A percentile compares a stretch with the other conserved stretches of the same genome.
These are phyloP conservation scores for Cryphonectria naterciae DNA, from an alignment of 2,329 filamentous ascomycete species.

Conservation along the genomic window DNA sequence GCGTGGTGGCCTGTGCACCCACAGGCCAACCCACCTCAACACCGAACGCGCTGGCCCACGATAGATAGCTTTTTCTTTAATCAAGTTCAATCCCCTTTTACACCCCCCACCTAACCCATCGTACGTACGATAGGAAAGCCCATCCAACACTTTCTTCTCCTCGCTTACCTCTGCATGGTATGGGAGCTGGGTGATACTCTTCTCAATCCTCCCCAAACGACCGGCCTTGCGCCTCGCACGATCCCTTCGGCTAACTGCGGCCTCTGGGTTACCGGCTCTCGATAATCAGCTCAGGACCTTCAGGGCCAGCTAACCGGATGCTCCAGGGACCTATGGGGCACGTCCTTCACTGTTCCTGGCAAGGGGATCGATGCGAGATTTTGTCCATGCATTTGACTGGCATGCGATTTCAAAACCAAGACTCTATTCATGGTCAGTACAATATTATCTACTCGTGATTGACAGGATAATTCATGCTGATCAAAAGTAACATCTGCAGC, in stretches of 20 bases:
- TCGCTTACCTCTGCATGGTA: neutral
- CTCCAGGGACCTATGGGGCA: neutral
- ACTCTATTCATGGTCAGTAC: constrained; percentile 6
- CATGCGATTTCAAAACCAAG: neutral
- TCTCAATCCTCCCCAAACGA: neutral
- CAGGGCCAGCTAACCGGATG: neutral
- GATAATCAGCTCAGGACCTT: neutral
- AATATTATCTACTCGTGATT: neutral
- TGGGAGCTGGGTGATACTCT: neutral
- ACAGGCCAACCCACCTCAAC: too few species aligned
- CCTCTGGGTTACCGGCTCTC: neutral
- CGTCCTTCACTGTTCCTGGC: neutral
- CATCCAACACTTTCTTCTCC: too few species aligned
- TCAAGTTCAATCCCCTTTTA: too few species aligned
- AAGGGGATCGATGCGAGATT: neutral
- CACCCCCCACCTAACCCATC: too few species aligned
- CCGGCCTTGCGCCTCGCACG: neutral
- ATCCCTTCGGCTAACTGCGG: neutral
- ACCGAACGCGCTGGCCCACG: too few species aligned
- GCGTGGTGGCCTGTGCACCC: too few species aligned
- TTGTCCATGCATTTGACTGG: constrained; percentile 16
- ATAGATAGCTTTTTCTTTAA: too few species aligned
- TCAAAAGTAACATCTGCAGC: neutral
- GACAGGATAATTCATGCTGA: neutral
- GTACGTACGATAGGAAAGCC: too few species aligned